Percentiles rank a stretch among this genome's conserved stretches.
phyloP scores from a whole-genome alignment of 2,329 filamentous ascomycete species.

The Claviceps pusilla region DNA sequence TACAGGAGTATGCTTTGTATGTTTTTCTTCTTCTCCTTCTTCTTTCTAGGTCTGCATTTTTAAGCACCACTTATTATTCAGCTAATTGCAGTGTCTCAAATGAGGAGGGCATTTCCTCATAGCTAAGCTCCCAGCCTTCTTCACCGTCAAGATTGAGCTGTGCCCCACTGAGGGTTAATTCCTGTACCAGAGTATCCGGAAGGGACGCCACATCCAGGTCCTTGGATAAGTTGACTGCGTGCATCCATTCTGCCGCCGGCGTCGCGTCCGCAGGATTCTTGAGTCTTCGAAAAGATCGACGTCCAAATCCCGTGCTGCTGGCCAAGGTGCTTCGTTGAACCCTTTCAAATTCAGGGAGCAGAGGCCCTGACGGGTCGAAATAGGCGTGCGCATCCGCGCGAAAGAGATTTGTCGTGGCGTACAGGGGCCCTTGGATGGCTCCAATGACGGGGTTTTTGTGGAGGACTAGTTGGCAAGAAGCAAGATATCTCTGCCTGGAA shows the following conservation, averaged over 20 bases:
- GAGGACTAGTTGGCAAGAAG: constrained; percentile 24
- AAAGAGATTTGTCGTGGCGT: constrained; percentile 31
- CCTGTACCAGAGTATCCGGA: constrained; percentile 8
- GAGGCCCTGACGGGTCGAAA: constrained; percentile 25
- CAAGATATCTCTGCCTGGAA: constrained; percentile 19
- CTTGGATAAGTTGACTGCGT: constrained; percentile 13
- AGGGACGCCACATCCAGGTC: constrained; percentile 16
- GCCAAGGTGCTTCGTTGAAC: constrained; percentile 28
- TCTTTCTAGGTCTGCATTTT: too few species aligned
- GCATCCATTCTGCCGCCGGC: not conserved
- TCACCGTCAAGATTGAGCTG: constrained; percentile 14
- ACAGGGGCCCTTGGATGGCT: constrained; percentile 39
- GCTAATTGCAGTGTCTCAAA: not conserved
- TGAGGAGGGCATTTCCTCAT: constrained; percentile 14
- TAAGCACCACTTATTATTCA: not conserved
- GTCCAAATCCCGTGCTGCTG: constrained; percentile 12
- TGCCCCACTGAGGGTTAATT: constrained; percentile 13
- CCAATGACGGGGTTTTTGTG: constrained; percentile 34
- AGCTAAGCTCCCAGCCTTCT: constrained; percentile 20
- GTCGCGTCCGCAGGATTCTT: constrained; percentile 6
- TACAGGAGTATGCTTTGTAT: too few species aligned
- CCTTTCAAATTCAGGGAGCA: constrained; percentile 28
- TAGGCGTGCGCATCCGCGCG: constrained; percentile 33
- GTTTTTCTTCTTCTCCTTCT: not conserved
- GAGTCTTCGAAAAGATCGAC: constrained; percentile 14